Conservation (phyloP, 1,284 basidiomycete genomes). For the Trichosporon coremiiforme region DNA sequence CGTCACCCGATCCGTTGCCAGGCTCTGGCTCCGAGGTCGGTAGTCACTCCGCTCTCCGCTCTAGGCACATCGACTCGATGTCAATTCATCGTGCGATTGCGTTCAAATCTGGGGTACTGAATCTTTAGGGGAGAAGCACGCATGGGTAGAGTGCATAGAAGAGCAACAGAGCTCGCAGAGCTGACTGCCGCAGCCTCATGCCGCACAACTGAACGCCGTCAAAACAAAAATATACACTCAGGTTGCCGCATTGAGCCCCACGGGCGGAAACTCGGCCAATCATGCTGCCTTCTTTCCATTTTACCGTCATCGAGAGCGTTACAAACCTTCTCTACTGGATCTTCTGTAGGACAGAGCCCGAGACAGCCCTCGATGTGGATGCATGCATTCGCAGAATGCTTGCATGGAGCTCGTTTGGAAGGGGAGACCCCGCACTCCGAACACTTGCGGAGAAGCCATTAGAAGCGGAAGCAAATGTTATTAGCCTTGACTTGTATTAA, state of each 20-base stretch:
- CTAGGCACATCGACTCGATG: background rate
- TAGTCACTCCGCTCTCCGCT: slow-evolving; percentile 7
- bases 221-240: background rate
- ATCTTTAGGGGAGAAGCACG: background rate
- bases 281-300: too few relatives aligned
- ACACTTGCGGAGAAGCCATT: background rate
- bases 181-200: too few relatives aligned
- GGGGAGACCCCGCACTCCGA: background rate
- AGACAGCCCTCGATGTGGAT: too few relatives aligned
- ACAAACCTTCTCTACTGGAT: too few relatives aligned
- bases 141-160: background rate
- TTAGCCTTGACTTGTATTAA: background rate
- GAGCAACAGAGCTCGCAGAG: background rate
- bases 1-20: background rate
- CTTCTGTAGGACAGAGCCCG: too few relatives aligned
- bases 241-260: slow-evolving; percentile 3
- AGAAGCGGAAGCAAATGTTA: background rate
- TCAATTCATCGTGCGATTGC: background rate
- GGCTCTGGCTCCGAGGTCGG: slow-evolving; percentile 5
- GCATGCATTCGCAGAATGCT: too few relatives aligned
- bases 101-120: background rate
- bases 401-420: too few relatives aligned
- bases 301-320: too few relatives aligned
- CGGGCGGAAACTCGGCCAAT: background rate
- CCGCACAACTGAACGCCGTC: background rate